phyloP scores from a whole-genome alignment of 345 rosid genomes.

The Lepidium aucheri region DNA sequence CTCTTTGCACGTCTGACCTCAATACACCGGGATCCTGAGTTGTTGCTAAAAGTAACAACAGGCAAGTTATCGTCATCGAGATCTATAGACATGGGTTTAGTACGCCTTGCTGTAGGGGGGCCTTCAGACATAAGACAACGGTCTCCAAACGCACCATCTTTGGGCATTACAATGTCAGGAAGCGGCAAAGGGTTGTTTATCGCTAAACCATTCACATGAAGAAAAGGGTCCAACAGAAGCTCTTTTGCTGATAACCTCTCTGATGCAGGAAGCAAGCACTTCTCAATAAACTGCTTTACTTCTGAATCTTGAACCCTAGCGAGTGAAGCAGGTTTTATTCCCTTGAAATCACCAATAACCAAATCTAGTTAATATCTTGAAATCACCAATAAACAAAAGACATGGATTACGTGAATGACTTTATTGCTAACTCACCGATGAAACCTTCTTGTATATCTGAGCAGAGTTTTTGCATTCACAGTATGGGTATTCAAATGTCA shows the following conservation, averaged over 20 bases:
- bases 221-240: conserved; percentile 67
- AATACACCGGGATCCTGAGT: conserved; percentile 34
- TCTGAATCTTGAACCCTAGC: conserved; percentile 58
- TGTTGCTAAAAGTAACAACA: conserved; percentile 36
- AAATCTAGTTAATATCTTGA: not conserved
- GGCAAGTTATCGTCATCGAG: conserved; percentile 53
- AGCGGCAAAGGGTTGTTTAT: conserved; percentile 44
- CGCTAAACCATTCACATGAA: conserved; percentile 46
- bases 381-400: not conserved
- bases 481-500: conserved; percentile 76
- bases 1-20: conserved; percentile 56
- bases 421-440: conserved; percentile 47
- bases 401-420: not conserved
- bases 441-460: conserved; percentile 84
- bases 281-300: conserved; percentile 72
- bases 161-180: conserved; percentile 61
- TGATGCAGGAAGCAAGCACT: conserved; percentile 74
- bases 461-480: conserved; percentile 78
- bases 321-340: conserved; percentile 81
- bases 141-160: conserved; percentile 56
- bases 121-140: conserved; percentile 80
- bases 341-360: conserved; percentile 33
- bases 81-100: conserved; percentile 43
- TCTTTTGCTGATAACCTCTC: conserved; percentile 72
- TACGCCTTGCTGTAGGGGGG: conserved; percentile 35